Base-by-base conservation (phyloP, 1,284 basidiomycete species). In the Schizophyllum amplum region DNA sequence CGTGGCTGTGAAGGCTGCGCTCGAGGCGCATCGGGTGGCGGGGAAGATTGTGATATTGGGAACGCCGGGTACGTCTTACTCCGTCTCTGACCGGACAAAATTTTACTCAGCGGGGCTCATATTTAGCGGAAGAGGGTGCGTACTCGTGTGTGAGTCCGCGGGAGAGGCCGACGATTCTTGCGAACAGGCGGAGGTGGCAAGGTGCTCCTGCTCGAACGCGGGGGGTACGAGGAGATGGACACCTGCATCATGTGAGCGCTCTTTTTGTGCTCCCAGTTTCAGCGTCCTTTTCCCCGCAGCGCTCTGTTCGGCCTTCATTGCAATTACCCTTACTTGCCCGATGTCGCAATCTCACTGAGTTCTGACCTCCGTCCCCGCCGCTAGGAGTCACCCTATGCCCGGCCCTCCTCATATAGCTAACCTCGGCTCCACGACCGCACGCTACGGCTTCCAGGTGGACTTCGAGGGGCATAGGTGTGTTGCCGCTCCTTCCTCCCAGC, bases 11-110 rank as follows among this genome's bases (percentile, higher is more conserved):
- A 87, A 86, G 64, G 76, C 78, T 25, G 86, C 86, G 5, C 69
- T 94, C 64, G 71, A 82, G 66, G 75, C 81, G 57, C 80, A 86
- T 63, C 70, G 84, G 62, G 75, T 90, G 46, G 65, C 84, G 1
- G 93, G 91, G 1, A 88, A 78, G 55, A 76, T 95, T 15, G 73
- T 93, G 51, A 76, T 95, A 25, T 75, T 95, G 4, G 92, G 93
- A 23, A 95, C 93, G 4, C 92, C 93, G 57, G 87, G 87, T 87
- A 70, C 58, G 66, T 63, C 55, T 51, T 56, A 33, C 51, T 33
- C 17, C 24, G 26, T 42, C 1, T 7, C 24, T 27, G n/a, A 23
- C n/a, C n/a, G n/a, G n/a, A n/a, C n/a, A n/a, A n/a, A n/a, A n/a
- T n/a, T n/a, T n/a, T n/a, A n/a, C n/a, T n/a, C n/a, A 25, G 9